Evolutionary conservation across 192 early-diverging fungal species (phyloP).

Genomic region (Gonapodya prolifera): DNA sequence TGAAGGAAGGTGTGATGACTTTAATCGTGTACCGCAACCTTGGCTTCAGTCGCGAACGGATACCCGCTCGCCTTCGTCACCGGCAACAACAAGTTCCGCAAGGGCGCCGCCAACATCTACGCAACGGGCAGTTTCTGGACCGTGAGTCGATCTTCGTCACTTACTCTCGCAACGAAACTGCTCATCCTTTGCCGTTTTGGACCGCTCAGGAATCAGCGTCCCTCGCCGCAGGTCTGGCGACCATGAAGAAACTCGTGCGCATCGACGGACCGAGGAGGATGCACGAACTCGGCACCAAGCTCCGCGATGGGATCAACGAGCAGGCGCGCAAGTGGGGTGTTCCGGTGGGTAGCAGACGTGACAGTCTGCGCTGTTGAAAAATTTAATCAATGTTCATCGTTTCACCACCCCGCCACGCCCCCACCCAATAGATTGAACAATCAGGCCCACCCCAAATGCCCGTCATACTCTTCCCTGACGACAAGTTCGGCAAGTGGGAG

Average conservation of each 20-base stretch:
- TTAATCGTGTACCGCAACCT: background rate
- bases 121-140: background rate
- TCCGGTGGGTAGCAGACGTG: background rate
- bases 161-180: background rate
- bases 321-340: background rate
- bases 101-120: slow-evolving; percentile 2
- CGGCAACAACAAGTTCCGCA: background rate
- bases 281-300: background rate
- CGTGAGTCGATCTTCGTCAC: background rate
- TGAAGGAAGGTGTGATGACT: background rate
- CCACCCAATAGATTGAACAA: background rate
- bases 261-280: background rate
- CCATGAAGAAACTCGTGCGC: background rate
- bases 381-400: no score
- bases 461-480: background rate
- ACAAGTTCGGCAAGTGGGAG: slow-evolving; percentile 7
- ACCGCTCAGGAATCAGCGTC: background rate
- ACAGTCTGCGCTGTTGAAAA: no score
- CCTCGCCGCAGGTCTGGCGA: background rate
- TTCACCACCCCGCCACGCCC: no score
- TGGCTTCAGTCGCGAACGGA: background rate
- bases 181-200: background rate
- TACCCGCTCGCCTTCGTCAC: slow-evolving; percentile 3
- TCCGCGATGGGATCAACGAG: background rate
- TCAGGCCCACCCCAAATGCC: slow-evolving; percentile 1